A percentile compares a stretch with the other conserved stretches of the same genome.
phyloP scores from a whole-genome alignment of 2,329 filamentous ascomycete species.

The Ampelomyces quisqualis region DNA sequence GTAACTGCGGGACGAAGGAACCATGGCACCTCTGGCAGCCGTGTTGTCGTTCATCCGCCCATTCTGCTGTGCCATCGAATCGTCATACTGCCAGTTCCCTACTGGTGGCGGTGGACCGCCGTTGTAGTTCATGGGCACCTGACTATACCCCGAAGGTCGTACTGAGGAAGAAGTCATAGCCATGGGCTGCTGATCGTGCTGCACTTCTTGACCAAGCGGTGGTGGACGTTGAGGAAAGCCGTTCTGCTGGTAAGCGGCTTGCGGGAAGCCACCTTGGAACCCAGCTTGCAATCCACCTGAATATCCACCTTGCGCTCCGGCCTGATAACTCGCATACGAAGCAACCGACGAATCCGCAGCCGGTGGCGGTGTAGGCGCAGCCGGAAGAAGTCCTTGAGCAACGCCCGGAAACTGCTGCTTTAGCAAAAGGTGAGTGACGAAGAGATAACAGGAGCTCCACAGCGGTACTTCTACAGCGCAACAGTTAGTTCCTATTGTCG shows the following conservation, averaged over 20 bases:
- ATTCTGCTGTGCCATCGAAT: constrained; percentile 12
- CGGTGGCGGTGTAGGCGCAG: constrained; percentile 32
- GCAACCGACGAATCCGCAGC: constrained; percentile 22
- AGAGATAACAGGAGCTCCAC: not conserved
- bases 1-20: constrained; percentile 9
- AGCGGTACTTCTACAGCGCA: constrained; percentile 12
- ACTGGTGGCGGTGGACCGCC: constrained; percentile 1
- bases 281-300: constrained; percentile 14
- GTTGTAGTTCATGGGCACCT: constrained; percentile 8
- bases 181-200: constrained; percentile 11
- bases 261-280: constrained; percentile 14
- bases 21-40: constrained; percentile 14
- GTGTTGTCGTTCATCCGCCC: constrained; percentile 1
- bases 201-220: constrained; percentile 19
- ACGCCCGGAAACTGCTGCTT: constrained; percentile 26
- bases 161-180: too few species aligned
- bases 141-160: constrained; percentile 13
- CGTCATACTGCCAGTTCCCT: constrained; percentile 21
- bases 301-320: constrained; percentile 14
- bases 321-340: constrained; percentile 20
- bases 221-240: constrained; percentile 20
- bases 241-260: constrained; percentile 9
- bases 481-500: too few species aligned
- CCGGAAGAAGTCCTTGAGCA: constrained; percentile 22
- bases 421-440: constrained; percentile 9